These are phyloP conservation scores for Stagonosporopsis chrysanthemi DNA, from an alignment of 2,329 filamentous ascomycete genomes.

Conservation along the genomic window DNA sequence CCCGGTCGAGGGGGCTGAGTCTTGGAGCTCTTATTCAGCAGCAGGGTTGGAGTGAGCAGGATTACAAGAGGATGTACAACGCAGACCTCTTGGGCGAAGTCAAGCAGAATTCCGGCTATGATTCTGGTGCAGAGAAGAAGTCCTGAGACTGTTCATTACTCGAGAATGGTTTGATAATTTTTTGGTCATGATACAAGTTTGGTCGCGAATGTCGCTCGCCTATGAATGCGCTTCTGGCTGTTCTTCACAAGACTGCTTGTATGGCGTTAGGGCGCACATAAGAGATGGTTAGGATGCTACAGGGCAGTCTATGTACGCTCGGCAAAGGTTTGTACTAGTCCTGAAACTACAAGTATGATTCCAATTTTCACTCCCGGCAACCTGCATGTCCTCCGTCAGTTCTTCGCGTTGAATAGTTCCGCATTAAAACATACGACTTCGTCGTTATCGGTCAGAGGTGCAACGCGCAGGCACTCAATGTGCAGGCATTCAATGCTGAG, in stretches of 20 bases:
- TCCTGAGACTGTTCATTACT: background rate
- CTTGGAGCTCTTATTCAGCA: slow-evolving; percentile 39
- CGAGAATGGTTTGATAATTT: background rate
- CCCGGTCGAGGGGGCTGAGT: slow-evolving; percentile 39
- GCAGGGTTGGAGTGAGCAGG: slow-evolving; percentile 47
- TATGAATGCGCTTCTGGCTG: background rate
- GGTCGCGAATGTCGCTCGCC: background rate
- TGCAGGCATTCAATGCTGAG: background rate
- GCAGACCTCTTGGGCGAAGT: slow-evolving; percentile 33
- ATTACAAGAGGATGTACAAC: slow-evolving; percentile 44
- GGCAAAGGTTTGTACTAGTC: background rate
- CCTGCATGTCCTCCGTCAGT: background rate
- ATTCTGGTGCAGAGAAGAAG: slow-evolving; percentile 24
- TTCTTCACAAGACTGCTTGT: background rate
- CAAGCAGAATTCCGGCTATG: slow-evolving; percentile 38
- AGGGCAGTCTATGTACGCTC: background rate
- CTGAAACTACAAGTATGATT: background rate
- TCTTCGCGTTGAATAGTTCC: background rate
- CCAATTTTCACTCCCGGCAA: background rate
- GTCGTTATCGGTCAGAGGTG: no score
- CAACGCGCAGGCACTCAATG: background rate
- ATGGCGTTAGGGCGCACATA: slow-evolving; percentile 8
- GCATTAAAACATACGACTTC: background rate
- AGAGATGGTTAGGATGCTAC: background rate
- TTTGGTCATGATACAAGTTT: background rate